Base-by-base conservation (phyloP, 208 protist genomes). In the Angomonas ambiguus region DNA sequence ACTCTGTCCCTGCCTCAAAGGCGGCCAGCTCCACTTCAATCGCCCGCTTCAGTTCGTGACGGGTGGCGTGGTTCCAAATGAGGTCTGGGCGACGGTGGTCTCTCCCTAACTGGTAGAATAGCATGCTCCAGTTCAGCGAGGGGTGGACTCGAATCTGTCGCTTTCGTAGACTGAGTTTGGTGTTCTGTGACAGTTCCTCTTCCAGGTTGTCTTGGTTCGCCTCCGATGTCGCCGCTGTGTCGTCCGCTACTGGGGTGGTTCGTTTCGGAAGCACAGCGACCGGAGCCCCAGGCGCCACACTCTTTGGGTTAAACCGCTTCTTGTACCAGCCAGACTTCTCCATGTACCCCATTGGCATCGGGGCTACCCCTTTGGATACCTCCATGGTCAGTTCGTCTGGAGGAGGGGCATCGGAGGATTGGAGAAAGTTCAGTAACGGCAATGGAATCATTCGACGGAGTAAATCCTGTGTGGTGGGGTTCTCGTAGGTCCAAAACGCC, bases 31-130 rank as follows among this genome's bases (percentile, higher is more conserved):
- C 95, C 28, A 65, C 61, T 49, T 96, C 89, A n/a, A 97, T 76
- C 20, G 88, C 83, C 24, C 90, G 79, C 24, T 80, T 72, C 28
- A 98, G 80, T 69, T 98, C 95, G 34, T 77, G 79, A 24, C 95
- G 87, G 16, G 95, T 98, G 2, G 82, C 85, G 67, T 93, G 85
- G 63, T 97, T 98, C 93, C 95, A 98, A 61, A 98, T 97, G 8
- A 98, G 75, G 65, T 98, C 93, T 1, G 93, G 81, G 20, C 88
- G 82, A 58, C 78, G 64, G 72, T 97, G 91, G 62, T 98, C 89
- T 22, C 80, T 71, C 61, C 86, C 85, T 8, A 96, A 34, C 41
- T 96, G 80, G 58, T 89, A 85, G 62, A 96, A 96, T 56, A 98
- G 86, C 83, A 97, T 83, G 41, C 60, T 65, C 93, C 95, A 98